Evolutionary conservation across 2,329 filamentous ascomycete genomes (phyloP), one percentile per base, ranked within the genome.

Genomic region (Chaetomiaceae sp.): DNA sequence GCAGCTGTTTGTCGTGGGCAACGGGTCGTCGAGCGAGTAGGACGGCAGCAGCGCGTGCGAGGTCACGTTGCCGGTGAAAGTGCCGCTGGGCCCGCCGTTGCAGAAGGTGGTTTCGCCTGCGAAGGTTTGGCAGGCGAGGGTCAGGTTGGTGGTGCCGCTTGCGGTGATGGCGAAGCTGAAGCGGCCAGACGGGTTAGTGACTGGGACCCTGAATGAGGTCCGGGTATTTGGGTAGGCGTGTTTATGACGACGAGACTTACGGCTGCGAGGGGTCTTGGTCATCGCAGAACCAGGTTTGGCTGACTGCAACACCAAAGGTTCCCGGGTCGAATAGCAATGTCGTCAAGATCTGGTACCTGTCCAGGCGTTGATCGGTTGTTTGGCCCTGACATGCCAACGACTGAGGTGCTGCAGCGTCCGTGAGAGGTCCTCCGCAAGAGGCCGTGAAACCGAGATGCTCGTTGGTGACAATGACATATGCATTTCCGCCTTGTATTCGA

Each of bases 211-310:
- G n/a, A n/a, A n/a, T n/a, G n/a, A n/a, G n/a, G n/a, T n/a, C n/a
- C n/a, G n/a, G n/a, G n/a, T n/a, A n/a, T n/a, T n/a, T n/a, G n/a
- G n/a, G n/a, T n/a, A n/a, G n/a, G n/a, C n/a, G n/a, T n/a, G n/a
- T n/a, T n/a, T n/a, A n/a, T n/a, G n/a, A n/a, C n/a, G n/a, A n/a
- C n/a, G n/a, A n/a, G n/a, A n/a, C 55, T 37, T 43, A 59, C 56
- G 57, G 57, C 10, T 46, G 42, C 2, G 47, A 50, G 1, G 51
- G 48, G 38, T 54, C 49, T 9, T 42, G 44, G 34, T 57, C 54
- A 37, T 58, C 56, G 26, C 57, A 60, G 41, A 46, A 60, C 57
- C 57, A 60, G 8, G 57, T 58, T 41, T 60, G 49, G 37, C 55
- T 56, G 20, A 58, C 29, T 1, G 34, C 47, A 3, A 58, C 46